Conservation (phyloP, 768 basidiomycete species). For the Paxillus ammoniavirescens region DNA sequence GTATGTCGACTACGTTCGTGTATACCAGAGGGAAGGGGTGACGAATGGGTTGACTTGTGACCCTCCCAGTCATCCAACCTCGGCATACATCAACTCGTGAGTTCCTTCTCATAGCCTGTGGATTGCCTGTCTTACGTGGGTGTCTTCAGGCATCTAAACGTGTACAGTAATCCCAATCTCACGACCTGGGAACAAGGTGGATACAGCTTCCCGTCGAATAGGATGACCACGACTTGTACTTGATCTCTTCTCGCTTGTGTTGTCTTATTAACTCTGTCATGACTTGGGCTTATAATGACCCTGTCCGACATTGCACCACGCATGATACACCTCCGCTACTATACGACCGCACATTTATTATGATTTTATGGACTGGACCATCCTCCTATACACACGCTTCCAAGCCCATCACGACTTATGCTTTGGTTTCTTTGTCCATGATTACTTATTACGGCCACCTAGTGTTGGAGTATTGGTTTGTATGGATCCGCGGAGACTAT, state of each 20-base stretch:
- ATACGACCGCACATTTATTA: conserved; percentile 25
- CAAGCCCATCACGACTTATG: not conserved
- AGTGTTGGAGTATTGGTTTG: too few relatives aligned
- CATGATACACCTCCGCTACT: conserved; percentile 23
- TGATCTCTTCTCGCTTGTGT: conserved; percentile 13
- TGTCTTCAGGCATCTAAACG: conserved; percentile 36
- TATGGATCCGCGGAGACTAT: too few relatives aligned
- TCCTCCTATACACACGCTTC: not conserved
- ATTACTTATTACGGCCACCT: too few relatives aligned
- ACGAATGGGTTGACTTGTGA: conserved; percentile 73
- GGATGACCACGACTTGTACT: conserved; percentile 19
- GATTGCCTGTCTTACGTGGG: conserved; percentile 8
- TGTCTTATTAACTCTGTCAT: conserved; percentile 3
- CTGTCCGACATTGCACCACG: conserved; percentile 12
- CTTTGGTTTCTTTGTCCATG: too few relatives aligned
- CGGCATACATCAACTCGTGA: conserved; percentile 71
- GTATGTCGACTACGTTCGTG: conserved; percentile 87
- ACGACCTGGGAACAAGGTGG: conserved; percentile 85
- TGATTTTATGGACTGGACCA: conserved; percentile 21
- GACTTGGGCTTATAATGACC: conserved; percentile 7
- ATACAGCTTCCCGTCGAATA: conserved; percentile 73
- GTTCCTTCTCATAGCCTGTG: conserved; percentile 12
- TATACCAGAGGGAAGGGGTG: conserved; percentile 79
- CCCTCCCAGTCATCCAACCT: conserved; percentile 75
- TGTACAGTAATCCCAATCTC: conserved; percentile 79